Conservation (phyloP, 805 yeast genomes). For the Saccharomyces kudriavzevii region DNA sequence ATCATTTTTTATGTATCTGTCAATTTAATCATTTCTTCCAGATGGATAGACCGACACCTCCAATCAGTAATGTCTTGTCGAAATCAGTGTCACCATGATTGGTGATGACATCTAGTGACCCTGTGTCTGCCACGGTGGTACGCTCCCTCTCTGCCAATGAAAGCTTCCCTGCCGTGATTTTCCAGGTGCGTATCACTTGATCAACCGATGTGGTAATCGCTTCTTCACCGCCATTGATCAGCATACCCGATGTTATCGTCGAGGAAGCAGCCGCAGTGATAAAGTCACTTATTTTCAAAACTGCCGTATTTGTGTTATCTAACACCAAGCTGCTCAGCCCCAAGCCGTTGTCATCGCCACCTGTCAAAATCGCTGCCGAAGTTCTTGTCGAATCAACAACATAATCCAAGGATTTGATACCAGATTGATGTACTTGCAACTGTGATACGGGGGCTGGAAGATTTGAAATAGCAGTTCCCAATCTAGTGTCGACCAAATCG, state of each 20-base stretch:
- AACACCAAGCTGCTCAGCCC: constrained; percentile 34
- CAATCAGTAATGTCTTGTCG: constrained; percentile 38
- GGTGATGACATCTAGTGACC: constrained; percentile 45
- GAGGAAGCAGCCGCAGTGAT: constrained; percentile 69
- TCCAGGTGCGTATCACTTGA: constrained; percentile 69
- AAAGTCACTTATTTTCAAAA: constrained; percentile 24
- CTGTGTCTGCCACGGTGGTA: constrained; percentile 89
- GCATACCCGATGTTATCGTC: constrained; percentile 62
- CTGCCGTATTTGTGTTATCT: constrained; percentile 9
- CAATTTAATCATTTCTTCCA: constrained; percentile 28
- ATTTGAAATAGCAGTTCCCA: neutral
- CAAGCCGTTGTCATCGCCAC: constrained; percentile 89
- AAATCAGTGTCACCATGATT: constrained; percentile 19
- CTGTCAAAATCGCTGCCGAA: constrained; percentile 46
- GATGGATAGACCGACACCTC: constrained; percentile 75
- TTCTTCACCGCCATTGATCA: constrained; percentile 23
- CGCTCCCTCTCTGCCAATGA: constrained; percentile 37
- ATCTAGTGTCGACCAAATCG: constrained; percentile 3
- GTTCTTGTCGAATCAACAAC: constrained; percentile 8
- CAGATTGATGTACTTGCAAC: constrained; percentile 72
- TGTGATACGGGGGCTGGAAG: constrained; percentile 21
- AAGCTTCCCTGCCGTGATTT: constrained; percentile 22
- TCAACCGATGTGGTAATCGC: constrained; percentile 72
- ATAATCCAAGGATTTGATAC: constrained; percentile 56
- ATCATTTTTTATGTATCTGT: neutral